Evolutionary conservation across 202 grass and related monocot genomes (phyloP).

Genomic region (Zizania palustris): DNA sequence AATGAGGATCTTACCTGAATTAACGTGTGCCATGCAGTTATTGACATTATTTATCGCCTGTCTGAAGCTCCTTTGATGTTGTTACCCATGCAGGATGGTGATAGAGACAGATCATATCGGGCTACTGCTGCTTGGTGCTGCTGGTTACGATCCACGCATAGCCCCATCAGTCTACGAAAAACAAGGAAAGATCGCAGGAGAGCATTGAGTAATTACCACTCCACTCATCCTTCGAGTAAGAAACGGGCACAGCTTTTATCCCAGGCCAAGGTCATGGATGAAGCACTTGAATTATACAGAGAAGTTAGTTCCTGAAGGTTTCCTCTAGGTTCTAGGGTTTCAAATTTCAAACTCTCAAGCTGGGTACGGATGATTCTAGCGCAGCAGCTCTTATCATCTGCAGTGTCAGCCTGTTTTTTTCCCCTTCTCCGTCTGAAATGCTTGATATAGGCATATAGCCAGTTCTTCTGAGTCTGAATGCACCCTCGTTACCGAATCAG

Average conservation of each 20-base stretch:
- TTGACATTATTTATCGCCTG: constrained; percentile 4
- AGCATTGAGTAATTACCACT: constrained; percentile 63
- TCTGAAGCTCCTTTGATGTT: constrained; percentile 26
- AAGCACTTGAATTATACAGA: constrained; percentile 73
- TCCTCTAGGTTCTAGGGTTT: constrained; percentile 56
- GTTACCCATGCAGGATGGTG: constrained; percentile 68
- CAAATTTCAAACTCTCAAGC: background rate
- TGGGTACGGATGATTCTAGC: background rate
- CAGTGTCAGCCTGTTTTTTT: background rate
- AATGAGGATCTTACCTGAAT: background rate
- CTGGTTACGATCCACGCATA: constrained; percentile 84
- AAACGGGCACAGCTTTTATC: constrained; percentile 74
- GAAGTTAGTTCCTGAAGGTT: constrained; percentile 61
- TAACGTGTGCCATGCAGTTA: background rate
- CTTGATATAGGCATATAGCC: background rate
- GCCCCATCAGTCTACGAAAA: constrained; percentile 77
- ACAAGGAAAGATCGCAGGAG: constrained; percentile 68
- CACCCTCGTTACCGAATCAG: background rate
- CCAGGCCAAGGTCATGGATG: constrained; percentile 70
- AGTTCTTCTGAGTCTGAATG: background rate
- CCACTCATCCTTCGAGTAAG: constrained; percentile 91
- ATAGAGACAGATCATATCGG: constrained; percentile 95
- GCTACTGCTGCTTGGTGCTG: constrained; percentile 69
- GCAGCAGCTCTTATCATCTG: background rate
- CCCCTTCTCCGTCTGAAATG: background rate